Conservation (phyloP, 176 grass and related monocot genomes). For the Phyllostachys edulis region DNA sequence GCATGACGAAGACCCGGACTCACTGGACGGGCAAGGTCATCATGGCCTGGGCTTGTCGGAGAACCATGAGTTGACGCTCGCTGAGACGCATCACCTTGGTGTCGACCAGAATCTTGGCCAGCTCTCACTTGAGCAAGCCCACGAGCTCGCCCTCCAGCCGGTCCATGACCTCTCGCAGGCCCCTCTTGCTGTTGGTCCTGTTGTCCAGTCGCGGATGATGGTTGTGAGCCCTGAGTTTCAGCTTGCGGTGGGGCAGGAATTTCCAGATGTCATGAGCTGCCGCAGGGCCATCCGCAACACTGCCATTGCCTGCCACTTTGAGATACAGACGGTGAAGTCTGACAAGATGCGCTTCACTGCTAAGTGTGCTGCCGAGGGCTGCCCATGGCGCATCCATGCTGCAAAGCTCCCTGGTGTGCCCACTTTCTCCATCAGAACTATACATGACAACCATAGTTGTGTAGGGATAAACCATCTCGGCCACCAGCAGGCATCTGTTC, state of each 20-base stretch:
- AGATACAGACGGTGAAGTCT: slow-evolving; percentile 95
- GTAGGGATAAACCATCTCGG: slow-evolving; percentile 87
- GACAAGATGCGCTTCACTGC: slow-evolving; percentile 90
- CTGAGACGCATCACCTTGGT: slow-evolving; percentile 64
- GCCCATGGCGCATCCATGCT: slow-evolving; percentile 90
- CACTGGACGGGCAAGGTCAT: slow-evolving; percentile 49
- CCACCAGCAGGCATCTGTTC: slow-evolving; percentile 95
- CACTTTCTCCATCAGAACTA: slow-evolving; percentile 89
- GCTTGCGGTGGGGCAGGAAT: slow-evolving; percentile 82
- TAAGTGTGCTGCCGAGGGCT: slow-evolving; percentile 73
- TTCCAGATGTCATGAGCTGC: slow-evolving; percentile 83
- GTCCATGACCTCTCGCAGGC: slow-evolving; percentile 53
- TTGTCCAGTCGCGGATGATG: slow-evolving; percentile 68
- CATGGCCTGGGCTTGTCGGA: slow-evolving; percentile 68
- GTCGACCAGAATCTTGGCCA: slow-evolving; percentile 64
- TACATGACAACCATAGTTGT: slow-evolving; percentile 76
- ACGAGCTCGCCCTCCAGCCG: slow-evolving; percentile 68
- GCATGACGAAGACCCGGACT: slow-evolving; percentile 51
- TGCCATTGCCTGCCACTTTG: slow-evolving; percentile 91
- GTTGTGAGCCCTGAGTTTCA: slow-evolving; percentile 65
- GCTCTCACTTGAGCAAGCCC: slow-evolving; percentile 71
- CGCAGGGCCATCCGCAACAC: slow-evolving; percentile 86
- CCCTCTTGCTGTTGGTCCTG: slow-evolving; percentile 56
- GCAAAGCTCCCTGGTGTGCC: slow-evolving; percentile 89
- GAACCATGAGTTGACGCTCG: slow-evolving; percentile 66